Percentiles rank a stretch among this genome's conserved stretches.
Evolutionary conservation across 371 early-diverging fungal species (phyloP).

Genomic region (Syncephalastrum racemosum): DNA sequence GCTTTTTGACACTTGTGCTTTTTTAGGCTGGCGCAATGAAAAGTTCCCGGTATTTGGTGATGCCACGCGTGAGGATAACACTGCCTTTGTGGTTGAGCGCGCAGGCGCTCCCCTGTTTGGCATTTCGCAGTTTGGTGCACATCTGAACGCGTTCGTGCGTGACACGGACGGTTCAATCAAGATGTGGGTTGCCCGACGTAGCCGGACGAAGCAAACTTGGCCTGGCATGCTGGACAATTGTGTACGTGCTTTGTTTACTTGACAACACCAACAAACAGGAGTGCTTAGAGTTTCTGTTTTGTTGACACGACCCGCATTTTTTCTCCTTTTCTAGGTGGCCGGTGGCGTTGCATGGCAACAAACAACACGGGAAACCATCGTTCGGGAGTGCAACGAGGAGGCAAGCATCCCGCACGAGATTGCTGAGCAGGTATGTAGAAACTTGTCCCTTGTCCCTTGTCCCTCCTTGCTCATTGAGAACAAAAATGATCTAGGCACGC

Average conservation of each 20-base stretch:
- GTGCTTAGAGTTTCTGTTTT: not conserved
- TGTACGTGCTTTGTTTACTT: slow-evolving; percentile 44
- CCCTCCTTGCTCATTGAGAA: not conserved
- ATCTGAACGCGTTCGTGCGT: slow-evolving; percentile 77
- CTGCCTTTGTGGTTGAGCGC: slow-evolving; percentile 78
- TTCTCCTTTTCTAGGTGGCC: slow-evolving; percentile 47
- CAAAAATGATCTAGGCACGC: slow-evolving; percentile 31
- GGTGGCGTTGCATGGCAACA: slow-evolving; percentile 81
- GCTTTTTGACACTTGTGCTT: not conserved
- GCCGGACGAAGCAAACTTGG: slow-evolving; percentile 80
- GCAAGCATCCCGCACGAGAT: slow-evolving; percentile 68
- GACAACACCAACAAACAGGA: not conserved
- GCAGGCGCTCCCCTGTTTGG: slow-evolving; percentile 79
- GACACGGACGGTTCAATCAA: slow-evolving; percentile 46
- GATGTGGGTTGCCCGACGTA: slow-evolving; percentile 91
- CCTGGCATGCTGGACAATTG: slow-evolving; percentile 87
- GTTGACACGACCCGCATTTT: not conserved
- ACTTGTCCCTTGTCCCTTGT: not conserved
- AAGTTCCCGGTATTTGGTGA: slow-evolving; percentile 77
- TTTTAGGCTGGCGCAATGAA: slow-evolving; percentile 58
- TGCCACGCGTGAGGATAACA: slow-evolving; percentile 26
- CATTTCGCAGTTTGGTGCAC: slow-evolving; percentile 77
- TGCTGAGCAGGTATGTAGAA: slow-evolving; percentile 25
- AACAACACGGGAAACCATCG: slow-evolving; percentile 62
- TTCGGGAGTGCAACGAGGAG: slow-evolving; percentile 92